phyloP scores from a whole-genome alignment of 148 eudicot species.

The Chenopodium album region DNA sequence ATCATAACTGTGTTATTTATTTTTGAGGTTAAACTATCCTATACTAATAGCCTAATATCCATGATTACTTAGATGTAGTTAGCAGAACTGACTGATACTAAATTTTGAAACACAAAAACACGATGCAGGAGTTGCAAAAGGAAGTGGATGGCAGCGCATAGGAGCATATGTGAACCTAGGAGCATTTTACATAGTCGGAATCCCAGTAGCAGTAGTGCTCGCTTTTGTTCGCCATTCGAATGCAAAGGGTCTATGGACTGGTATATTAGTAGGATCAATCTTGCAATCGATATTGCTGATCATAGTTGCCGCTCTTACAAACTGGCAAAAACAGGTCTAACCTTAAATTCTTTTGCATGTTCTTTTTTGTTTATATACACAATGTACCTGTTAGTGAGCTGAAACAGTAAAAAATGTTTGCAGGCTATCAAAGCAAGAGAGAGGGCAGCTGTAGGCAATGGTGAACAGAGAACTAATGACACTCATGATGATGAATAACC shows the following conservation, averaged over 20 bases:
- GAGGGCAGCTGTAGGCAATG: not conserved
- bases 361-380: no score
- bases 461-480: not conserved
- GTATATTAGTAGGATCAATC: conserved; percentile 29
- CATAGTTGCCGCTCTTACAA: conserved; percentile 27
- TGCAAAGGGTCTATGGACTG: conserved; percentile 47
- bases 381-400: no score
- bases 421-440: conserved; percentile 12
- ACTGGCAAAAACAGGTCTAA: conserved; percentile 34
- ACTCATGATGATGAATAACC: not conserved
- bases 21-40: no score
- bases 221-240: conserved; percentile 30
- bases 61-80: no score
- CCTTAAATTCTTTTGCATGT: not conserved
- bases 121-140: conserved; percentile 42
- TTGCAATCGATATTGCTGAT: conserved; percentile 30
- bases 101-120: not conserved
- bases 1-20: no score
- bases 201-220: conserved; percentile 30
- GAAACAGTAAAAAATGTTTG: not conserved
- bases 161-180: conserved; percentile 48
- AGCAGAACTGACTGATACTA: no score
- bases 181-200: conserved; percentile 42
- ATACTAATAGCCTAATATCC: no score
- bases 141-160: conserved; percentile 43